Percentiles rank a stretch among this genome's conserved stretches.
These are phyloP conservation scores for Epichloe amarillans DNA, from an alignment of 2,329 filamentous ascomycete species.

Conservation along the genomic window DNA sequence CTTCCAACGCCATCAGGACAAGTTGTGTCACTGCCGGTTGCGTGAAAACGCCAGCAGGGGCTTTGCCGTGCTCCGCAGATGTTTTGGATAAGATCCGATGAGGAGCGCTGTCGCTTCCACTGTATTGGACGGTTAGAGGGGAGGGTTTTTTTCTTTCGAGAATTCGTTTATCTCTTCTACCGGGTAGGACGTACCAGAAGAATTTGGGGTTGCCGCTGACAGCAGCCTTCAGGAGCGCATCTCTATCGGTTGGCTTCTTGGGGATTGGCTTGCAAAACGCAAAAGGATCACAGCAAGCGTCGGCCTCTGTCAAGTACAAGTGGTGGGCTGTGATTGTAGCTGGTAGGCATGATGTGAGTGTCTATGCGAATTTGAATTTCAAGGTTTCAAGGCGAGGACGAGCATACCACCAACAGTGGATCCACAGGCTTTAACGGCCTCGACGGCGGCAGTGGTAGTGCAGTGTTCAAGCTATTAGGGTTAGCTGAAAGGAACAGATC, in stretches of 20 bases:
- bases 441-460: conserved; percentile 69
- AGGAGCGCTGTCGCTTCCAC: conserved; percentile 48
- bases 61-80: conserved; percentile 30
- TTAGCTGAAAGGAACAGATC: background rate
- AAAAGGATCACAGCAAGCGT: conserved; percentile 43
- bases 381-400: background rate
- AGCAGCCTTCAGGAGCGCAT: conserved; percentile 55
- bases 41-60: conserved; percentile 67
- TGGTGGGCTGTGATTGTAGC: conserved; percentile 76
- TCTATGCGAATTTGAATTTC: background rate
- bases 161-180: background rate
- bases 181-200: conserved; percentile 38
- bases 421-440: conserved; percentile 64
- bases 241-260: conserved; percentile 58
- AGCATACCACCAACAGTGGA: conserved; percentile 50
- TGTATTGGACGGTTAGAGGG: conserved; percentile 11
- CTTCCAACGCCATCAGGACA: conserved; percentile 48
- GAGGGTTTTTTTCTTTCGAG: too few species aligned
- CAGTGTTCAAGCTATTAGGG: conserved; percentile 57
- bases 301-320: conserved; percentile 65
- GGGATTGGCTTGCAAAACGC: conserved; percentile 67
- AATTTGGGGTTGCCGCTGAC: conserved; percentile 49
- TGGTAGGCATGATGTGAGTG: background rate
- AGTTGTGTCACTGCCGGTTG: conserved; percentile 57
- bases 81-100: conserved; percentile 49